Percentiles rank a stretch among this genome's conserved stretches.
These are phyloP conservation scores for Suillus weaverae DNA, from an alignment of 768 basidiomycete genomes.

Conservation along the genomic window DNA sequence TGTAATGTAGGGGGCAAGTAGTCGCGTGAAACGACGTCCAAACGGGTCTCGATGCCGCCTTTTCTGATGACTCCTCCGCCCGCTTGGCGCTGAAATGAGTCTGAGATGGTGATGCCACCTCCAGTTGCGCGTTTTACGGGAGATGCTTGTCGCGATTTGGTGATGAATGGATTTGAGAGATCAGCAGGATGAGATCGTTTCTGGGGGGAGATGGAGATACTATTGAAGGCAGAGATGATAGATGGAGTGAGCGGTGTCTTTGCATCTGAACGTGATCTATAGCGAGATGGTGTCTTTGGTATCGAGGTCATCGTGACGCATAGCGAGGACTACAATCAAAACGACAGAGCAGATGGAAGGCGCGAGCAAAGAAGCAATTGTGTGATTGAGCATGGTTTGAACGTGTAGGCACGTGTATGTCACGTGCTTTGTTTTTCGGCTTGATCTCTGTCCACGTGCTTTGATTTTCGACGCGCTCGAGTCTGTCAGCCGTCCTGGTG, in stretches of 20 bases:
- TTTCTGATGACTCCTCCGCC: conserved; percentile 67
- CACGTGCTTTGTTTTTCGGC: conserved; percentile 18
- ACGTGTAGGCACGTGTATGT: conserved; percentile 16
- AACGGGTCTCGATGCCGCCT: conserved; percentile 73
- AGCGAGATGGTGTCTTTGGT: conserved; percentile 49
- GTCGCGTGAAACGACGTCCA: conserved; percentile 76
- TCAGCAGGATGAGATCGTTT: conserved; percentile 42
- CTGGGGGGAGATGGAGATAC: conserved; percentile 35
- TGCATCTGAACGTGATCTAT: conserved; percentile 49
- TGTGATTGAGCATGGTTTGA: not conserved
- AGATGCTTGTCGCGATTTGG: conserved; percentile 55
- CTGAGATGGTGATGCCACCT: conserved; percentile 48
- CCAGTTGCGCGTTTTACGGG: conserved; percentile 63
- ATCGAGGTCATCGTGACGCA: conserved; percentile 19
- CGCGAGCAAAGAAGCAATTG: not conserved
- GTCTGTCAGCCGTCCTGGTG: not conserved
- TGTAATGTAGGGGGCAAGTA: conserved; percentile 57
- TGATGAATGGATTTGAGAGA: conserved; percentile 63
- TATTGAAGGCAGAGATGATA: conserved; percentile 39
- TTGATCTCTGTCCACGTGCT: conserved; percentile 4
- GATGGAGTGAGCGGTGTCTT: conserved; percentile 51
- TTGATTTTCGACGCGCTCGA: conserved; percentile 2
- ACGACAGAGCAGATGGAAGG: not conserved
- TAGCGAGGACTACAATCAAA: not conserved
- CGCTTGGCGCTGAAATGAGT: conserved; percentile 61